Conservation (phyloP, 352 stramenopile genomes). For the Elongisporangium senticosum region DNA sequence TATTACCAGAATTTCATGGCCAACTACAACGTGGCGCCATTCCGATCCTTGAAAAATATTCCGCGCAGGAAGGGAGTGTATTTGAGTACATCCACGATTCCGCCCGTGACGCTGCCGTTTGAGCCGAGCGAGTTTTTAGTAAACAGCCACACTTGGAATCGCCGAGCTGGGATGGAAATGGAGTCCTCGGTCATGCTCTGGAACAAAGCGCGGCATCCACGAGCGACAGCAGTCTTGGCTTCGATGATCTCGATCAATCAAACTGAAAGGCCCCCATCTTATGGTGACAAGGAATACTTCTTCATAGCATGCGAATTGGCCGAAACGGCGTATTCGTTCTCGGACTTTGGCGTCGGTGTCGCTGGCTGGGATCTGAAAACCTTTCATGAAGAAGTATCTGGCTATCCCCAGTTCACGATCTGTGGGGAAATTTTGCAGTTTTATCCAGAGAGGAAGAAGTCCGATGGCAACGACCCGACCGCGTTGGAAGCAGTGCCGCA, state of each 20-base stretch:
- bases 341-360: slow-evolving; percentile 20
- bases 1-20: not conserved
- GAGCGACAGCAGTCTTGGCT: slow-evolving; percentile 24
- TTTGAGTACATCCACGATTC: not conserved
- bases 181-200: slow-evolving; percentile 45
- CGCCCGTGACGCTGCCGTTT: slow-evolving; percentile 12
- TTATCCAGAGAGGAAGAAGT: too few species aligned
- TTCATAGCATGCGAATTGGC: slow-evolving; percentile 34
- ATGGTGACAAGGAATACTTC: slow-evolving; percentile 35
- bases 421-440: too few species aligned
- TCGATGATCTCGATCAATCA: slow-evolving; percentile 30
- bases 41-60: not conserved
- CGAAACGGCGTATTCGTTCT: slow-evolving; percentile 26
- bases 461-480: too few species aligned
- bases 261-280: slow-evolving; percentile 9
- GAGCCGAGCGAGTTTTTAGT: slow-evolving; percentile 35
- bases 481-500: too few species aligned
- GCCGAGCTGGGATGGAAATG: slow-evolving; percentile 39
- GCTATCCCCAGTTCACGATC: too few species aligned
- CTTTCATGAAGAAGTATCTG: too few species aligned
- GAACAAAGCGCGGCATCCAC: slow-evolving; percentile 20
- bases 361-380: slow-evolving; percentile 19
- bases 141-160: slow-evolving; percentile 42
- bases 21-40: not conserved
- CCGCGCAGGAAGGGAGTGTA: not conserved